Percentiles rank a stretch among this genome's conserved stretches.
Conservation (phyloP, 2,329 filamentous ascomycete genomes). For the Aschersonia sp. region DNA sequence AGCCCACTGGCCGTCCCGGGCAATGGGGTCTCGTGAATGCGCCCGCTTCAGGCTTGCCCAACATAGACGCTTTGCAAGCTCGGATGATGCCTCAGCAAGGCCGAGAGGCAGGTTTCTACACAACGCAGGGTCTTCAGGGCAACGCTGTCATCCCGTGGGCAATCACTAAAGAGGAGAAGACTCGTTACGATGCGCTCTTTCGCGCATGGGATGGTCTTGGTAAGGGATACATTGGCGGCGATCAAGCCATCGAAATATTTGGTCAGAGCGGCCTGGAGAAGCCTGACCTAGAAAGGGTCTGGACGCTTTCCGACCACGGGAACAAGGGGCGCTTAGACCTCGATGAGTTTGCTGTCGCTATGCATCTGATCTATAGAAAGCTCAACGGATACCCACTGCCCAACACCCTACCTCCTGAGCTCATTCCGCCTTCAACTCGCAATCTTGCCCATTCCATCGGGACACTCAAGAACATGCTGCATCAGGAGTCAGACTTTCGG, state of each 20-base stretch:
- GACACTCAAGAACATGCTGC: constrained; percentile 77
- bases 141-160: constrained; percentile 97
- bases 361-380: constrained; percentile 97
- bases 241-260: constrained; percentile 92
- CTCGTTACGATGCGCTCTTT: constrained; percentile 88
- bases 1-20: constrained; percentile 82
- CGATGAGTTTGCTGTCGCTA: constrained; percentile 94
- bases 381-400: constrained; percentile 92
- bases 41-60: constrained; percentile 75
- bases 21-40: constrained; percentile 99
- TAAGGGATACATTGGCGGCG: constrained; percentile 83
- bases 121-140: constrained; percentile 73
- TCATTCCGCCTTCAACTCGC: constrained; percentile 85
- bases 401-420: constrained; percentile 72
- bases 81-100: constrained; percentile 97
- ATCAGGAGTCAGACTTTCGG: constrained; percentile 75
- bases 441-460: constrained; percentile 90
- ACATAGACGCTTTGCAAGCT: constrained; percentile 81
- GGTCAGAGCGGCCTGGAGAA: constrained; percentile 90
- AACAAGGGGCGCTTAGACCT: constrained; percentile 91
- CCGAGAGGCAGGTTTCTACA: constrained; percentile 69
- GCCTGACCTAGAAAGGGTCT: constrained; percentile 77
- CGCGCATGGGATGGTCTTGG: constrained; percentile 90
- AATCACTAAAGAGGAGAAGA: constrained; percentile 97
- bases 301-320: constrained; percentile 86